phyloP scores from a whole-genome alignment of 2,329 filamentous ascomycete species.

The Fusarium hostae region DNA sequence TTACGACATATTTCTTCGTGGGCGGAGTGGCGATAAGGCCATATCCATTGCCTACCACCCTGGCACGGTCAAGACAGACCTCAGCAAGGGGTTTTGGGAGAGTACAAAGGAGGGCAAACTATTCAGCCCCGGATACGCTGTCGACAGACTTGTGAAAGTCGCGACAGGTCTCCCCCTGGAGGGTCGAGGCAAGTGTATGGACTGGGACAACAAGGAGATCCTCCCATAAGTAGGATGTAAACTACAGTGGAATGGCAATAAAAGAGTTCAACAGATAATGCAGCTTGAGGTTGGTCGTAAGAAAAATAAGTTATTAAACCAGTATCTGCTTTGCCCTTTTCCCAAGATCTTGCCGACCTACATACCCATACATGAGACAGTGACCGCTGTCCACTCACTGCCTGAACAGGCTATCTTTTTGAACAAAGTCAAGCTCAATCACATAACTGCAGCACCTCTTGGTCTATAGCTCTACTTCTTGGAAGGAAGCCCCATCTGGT shows the following conservation, averaged over 20 bases:
- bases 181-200: conserved; percentile 73
- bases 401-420: conserved; percentile 11
- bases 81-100: conserved; percentile 79
- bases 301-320: conserved; percentile 34
- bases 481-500: conserved; percentile 69
- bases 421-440: conserved; percentile 1
- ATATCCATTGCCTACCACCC: conserved; percentile 79
- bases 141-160: conserved; percentile 71
- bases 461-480: conserved; percentile 68
- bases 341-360: conserved; percentile 22
- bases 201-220: conserved; percentile 73
- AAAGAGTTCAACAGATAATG: not conserved
- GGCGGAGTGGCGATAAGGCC: conserved; percentile 68
- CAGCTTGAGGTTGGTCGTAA: not conserved
- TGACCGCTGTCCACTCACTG: conserved; percentile 3
- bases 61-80: conserved; percentile 80
- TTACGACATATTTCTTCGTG: conserved; percentile 73
- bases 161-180: conserved; percentile 60
- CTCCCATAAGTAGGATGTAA: conserved; percentile 3
- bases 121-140: conserved; percentile 74
- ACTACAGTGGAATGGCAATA: not conserved
- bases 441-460: not conserved
- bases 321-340: conserved; percentile 35
- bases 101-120: conserved; percentile 70
- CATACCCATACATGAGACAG: conserved; percentile 21